Evolutionary conservation across 441 rosid species (phyloP), one percentile per base, ranked within the genome.

Genomic region (Hura crepitans): DNA sequence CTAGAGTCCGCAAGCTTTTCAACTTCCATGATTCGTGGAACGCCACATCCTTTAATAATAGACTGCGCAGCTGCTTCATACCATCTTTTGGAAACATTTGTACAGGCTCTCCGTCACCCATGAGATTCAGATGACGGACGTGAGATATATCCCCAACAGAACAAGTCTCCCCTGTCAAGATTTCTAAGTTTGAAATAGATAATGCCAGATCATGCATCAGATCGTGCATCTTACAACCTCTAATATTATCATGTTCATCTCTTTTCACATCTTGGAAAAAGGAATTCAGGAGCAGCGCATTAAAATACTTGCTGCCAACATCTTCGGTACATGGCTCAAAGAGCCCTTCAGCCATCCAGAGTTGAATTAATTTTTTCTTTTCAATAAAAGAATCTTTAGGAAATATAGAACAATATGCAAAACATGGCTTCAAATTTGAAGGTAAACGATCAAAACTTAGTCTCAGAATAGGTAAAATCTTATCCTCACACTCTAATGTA

Each of bases 171-270:
- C 17, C n/a, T 47, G 27, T 33, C 67, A 66, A 7, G 6, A 10
- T 28, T 65, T 69, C 79, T 8, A 30, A 28, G 33, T 43, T 45
- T 7, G 79, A 55, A 62, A 75, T 14, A 8, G 42, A 66, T 15
- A 25, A 13, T 6, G 80, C 81, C 62, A 81, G 72, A 73, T 75
- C 79, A 18, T 72, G 71, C 30, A 81, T 63, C 5, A 73, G 72
- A 71, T 78, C 77, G 55, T 78, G 76, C 80, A 81, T 81, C 68
- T 77, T 78, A 51, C 71, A 67, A 2, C 47, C 12, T 15, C 0
- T 28, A 2, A 69, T 62, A 23, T 72, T 66, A 9, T 67, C 77
- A 17, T 27, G 55, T 5, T 31, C 71, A 69, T 81, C 75, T 22
- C 59, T 72, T 39, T 43, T 51, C 4, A 66, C 56, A 45, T 74